Base-by-base conservation (phyloP, 2,329 filamentous ascomycete species). In the Trichoderma koningiopsis region DNA sequence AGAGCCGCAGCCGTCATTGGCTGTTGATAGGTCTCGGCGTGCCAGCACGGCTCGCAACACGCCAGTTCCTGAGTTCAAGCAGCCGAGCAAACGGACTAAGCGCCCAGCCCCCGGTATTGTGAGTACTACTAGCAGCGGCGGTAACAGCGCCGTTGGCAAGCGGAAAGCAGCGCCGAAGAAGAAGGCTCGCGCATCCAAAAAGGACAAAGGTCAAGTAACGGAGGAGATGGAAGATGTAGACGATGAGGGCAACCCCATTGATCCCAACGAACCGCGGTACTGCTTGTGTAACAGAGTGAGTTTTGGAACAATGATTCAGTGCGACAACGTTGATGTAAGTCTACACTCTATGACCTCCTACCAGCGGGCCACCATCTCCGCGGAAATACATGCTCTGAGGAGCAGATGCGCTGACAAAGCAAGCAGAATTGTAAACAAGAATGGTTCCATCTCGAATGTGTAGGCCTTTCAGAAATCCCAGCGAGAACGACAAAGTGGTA, bases 371-470 rank as follows among this genome's bases (percentile, higher is more conserved):
- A 64, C 6, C 16, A 29, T 31, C 24, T 24, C 62, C 47, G 19
- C 35, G 56, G 43, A 62, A 24, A 24, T 47, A 55, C 16, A 10
- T 29, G 37, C 43, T 59, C 66, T 35, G 55, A 57, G 47, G 56
- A 55, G 33, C n/a, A n/a, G 75, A 74, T 66, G 24, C 33, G 33
- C n/a, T 68, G 43, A 68, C 65, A 55, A 55, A 33, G 57, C 56
- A 43, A 43, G 33, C 75, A 86, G 81, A 82, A 91, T 80, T 96
- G 92, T 81, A 89, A 92, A 74, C 88, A 89, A 72, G 92, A 95
- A 79, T 96, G 92, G 92, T 96, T 95, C 78, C 92, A 96, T 77
- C 84, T 96, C 52, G 88, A 89, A 72, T 96, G 92, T 75, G 91
- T 96, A 6, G 89, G 86, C 5, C 82, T 96, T 40, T 83, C 84